Conservation (phyloP, 306 rosid species). For the Arachis hypogaea region DNA sequence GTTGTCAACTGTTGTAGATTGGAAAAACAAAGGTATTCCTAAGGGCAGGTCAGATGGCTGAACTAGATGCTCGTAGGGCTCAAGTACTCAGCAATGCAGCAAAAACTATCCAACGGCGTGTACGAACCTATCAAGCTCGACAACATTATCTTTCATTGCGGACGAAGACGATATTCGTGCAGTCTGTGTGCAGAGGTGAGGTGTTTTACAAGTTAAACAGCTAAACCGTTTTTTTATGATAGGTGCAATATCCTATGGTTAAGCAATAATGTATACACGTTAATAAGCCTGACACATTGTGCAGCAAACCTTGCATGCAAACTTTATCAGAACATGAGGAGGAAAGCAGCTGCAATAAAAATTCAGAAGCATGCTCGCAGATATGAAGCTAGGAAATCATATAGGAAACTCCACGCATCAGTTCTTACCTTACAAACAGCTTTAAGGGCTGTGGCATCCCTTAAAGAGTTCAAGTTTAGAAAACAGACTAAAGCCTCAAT, state of each 20-base stretch:
- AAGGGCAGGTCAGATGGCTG: conserved; percentile 99
- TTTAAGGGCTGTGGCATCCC: conserved; percentile 83
- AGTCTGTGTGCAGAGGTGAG: conserved; percentile 90
- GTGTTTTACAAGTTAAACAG: conserved; percentile 36
- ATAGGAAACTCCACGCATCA: conserved; percentile 59
- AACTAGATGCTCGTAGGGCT: conserved; percentile 88
- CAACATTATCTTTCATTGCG: conserved; percentile 78
- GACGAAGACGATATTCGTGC: conserved; percentile 64
- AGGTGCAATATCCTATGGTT: conserved; percentile 21
- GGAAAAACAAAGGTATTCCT: conserved; percentile 95
- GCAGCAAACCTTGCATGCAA: conserved; percentile 87
- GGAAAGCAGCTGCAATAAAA: conserved; percentile 77
- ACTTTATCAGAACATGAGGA: conserved; percentile 64
- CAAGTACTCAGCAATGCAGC: conserved; percentile 85
- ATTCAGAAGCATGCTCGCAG: conserved; percentile 78
- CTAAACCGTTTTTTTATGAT: conserved; percentile 34
- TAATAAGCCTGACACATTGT: conserved; percentile 39
- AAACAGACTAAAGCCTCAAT: conserved; percentile 78
- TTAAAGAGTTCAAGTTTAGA: conserved; percentile 69
- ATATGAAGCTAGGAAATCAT: conserved; percentile 62
- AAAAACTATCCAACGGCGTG: conserved; percentile 80
- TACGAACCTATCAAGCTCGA: conserved; percentile 79
- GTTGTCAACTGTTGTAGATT: conserved; percentile 62
- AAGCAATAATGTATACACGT: conserved; percentile 10
- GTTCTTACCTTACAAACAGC: conserved; percentile 83